phyloP scores from a whole-genome alignment of 768 basidiomycete genomes.

The Pisolithus tinctorius region DNA sequence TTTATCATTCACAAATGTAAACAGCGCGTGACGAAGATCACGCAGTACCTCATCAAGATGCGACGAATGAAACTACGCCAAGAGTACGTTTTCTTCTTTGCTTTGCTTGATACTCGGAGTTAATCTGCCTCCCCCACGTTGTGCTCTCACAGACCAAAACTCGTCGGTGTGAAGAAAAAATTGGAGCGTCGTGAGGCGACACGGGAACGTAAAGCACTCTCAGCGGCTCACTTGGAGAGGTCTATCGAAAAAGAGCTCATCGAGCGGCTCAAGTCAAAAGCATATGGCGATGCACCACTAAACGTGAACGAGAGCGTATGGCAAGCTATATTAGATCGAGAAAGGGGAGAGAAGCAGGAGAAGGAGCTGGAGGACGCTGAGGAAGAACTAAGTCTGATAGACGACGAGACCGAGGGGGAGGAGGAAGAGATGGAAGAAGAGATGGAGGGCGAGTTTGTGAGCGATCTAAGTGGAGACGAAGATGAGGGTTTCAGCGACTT shows the following conservation, averaged over 20 bases:
- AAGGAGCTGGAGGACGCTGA: slow-evolving; percentile 41
- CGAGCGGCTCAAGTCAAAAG: slow-evolving; percentile 91
- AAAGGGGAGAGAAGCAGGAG: slow-evolving; percentile 41
- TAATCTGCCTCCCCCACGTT: background rate
- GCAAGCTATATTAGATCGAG: slow-evolving; percentile 84
- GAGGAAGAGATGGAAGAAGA: slow-evolving; percentile 48
- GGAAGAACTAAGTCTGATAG: slow-evolving; percentile 35
- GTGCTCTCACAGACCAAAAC: slow-evolving; percentile 60
- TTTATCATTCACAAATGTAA: slow-evolving; percentile 99
- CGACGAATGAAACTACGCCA: slow-evolving; percentile 78
- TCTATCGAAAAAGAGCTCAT: slow-evolving; percentile 96
- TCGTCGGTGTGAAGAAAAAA: slow-evolving; percentile 96
- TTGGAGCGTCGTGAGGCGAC: slow-evolving; percentile 87
- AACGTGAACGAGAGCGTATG: slow-evolving; percentile 98
- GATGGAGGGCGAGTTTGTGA: slow-evolving; percentile 51
- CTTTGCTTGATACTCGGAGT: background rate
- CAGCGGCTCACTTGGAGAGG: slow-evolving; percentile 90
- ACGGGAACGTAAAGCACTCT: slow-evolving; percentile 92
- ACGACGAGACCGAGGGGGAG: slow-evolving; percentile 52
- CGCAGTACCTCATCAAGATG: slow-evolving; percentile 99
- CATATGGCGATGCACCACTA: slow-evolving; percentile 94
- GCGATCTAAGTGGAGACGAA: slow-evolving; percentile 49
- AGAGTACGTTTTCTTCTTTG: slow-evolving; percentile 49
- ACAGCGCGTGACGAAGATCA: slow-evolving; percentile 97
- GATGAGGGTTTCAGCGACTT: slow-evolving; percentile 36